Conservation (phyloP, 805 yeast genomes). For the Candida ficus region DNA sequence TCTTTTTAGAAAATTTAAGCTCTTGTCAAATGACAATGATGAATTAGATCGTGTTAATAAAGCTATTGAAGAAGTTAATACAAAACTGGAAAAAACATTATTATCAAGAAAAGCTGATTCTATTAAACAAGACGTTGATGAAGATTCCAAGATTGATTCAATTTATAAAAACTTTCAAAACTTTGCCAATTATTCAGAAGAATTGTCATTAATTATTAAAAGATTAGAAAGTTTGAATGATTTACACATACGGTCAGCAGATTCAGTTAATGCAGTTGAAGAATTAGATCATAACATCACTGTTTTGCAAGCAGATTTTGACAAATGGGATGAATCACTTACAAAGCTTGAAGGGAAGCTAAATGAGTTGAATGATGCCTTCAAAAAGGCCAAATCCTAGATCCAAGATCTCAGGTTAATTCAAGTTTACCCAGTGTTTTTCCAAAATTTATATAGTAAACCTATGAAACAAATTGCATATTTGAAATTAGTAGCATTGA, state of each 20-base stretch:
- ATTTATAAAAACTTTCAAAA: slow-evolving; percentile 19
- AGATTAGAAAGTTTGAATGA: slow-evolving; percentile 24
- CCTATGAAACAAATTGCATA: too few species aligned
- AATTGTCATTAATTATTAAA: slow-evolving; percentile 24
- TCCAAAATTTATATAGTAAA: too few species aligned
- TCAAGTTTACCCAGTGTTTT: too few species aligned
- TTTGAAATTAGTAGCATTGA: neutral
- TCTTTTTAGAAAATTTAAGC: slow-evolving; percentile 24
- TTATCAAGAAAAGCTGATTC: slow-evolving; percentile 19
- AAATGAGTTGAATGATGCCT: slow-evolving; percentile 13
- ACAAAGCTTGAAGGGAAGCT: slow-evolving; percentile 20
- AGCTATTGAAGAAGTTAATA: slow-evolving; percentile 22
- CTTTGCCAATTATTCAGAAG: slow-evolving; percentile 15
- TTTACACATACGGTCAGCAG: slow-evolving; percentile 18
- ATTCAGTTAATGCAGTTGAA: slow-evolving; percentile 17
- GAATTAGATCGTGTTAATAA: slow-evolving; percentile 17
- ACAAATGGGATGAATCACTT: slow-evolving; percentile 25
- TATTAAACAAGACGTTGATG: slow-evolving; percentile 15
- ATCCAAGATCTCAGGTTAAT: too few species aligned
- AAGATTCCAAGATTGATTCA: slow-evolving; percentile 23
- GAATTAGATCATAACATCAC: slow-evolving; percentile 17
- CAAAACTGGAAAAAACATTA: slow-evolving; percentile 24
- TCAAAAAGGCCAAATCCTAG: slow-evolving; percentile 14
- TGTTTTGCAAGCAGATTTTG: slow-evolving; percentile 20
- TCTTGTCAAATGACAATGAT: slow-evolving; percentile 24